Evolutionary conservation across 768 basidiomycete species (phyloP), one percentile per base, ranked within the genome.

Genomic region (Psilocybe tampanensis): DNA sequence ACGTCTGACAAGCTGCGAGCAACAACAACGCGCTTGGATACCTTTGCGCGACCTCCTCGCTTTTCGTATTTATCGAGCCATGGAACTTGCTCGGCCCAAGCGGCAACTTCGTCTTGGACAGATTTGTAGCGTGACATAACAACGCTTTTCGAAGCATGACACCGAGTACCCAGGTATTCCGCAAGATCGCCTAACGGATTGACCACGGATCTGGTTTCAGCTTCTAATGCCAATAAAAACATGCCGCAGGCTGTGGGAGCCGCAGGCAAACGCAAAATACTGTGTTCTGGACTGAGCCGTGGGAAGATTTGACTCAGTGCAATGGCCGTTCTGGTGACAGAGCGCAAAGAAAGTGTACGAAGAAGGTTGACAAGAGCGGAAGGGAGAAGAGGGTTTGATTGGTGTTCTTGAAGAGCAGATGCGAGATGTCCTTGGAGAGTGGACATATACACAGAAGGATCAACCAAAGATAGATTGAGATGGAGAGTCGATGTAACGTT

Each of bases 111-210:
- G 63, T 88, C 84, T 64, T 86, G 85, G 24, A 90, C 68, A 34
- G 75, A 61, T 67, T 85, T 88, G 72, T 93, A 93, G 2, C 89
- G 84, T 24, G 80, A 73, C 82, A 90, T 84, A 23, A 91, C 80
- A 44, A 82, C 76, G 26, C 76, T 73, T 52, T 83, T 80, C 15
- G 78, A 75, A 34, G 79, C 74, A 33, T 81, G 77, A 60, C 81
- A 76, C 41, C 81, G 79, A 22, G 68, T 60, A 11, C 80, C 88
- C 41, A 92, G 78, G 26, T 69, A 75, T 49, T 78, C 77, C n/a
- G 84, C 80, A 55, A 91, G 74, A n/a, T 81, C 79, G 12, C 74
- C 78, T 23, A 88, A 70, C 47, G 82, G 76, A 48, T 82, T 79
- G 42, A 86, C 74, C 9, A 81, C 74, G 22, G 74, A 68, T 42